phyloP scores from a whole-genome alignment of 2,329 filamentous ascomycete genomes.

The Pyrenochaeta sp. region DNA sequence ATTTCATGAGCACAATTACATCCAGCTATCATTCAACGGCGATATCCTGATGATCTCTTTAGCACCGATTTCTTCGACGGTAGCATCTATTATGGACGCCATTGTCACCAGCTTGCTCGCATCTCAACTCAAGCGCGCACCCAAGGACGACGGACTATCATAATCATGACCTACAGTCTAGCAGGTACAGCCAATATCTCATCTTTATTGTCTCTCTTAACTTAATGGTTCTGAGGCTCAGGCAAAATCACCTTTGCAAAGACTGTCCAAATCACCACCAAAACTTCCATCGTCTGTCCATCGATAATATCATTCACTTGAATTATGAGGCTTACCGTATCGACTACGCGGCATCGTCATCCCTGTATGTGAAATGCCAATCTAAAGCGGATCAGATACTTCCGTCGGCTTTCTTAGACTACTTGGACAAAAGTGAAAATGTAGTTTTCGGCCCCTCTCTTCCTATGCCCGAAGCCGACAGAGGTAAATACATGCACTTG shows the following conservation, averaged over 20 bases:
- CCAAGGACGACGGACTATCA: constrained; percentile 1
- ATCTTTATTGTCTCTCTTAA: background rate
- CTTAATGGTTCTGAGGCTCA: background rate
- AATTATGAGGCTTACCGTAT: constrained; percentile 16
- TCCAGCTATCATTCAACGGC: background rate
- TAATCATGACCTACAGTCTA: constrained; percentile 16
- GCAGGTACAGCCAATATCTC: constrained; percentile 3
- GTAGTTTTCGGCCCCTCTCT: no score
- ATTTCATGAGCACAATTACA: background rate
- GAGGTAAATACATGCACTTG: no score
- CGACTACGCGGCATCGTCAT: constrained; percentile 11
- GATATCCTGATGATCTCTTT: background rate
- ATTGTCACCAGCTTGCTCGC: background rate
- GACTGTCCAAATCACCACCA: background rate
- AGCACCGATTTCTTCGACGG: background rate
- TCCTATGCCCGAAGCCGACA: no score
- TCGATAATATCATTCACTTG: constrained; percentile 12
- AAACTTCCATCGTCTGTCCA: constrained; percentile 11
- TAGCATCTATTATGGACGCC: no score
- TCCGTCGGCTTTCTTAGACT: constrained; percentile 4
- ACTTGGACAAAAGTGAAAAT: no score
- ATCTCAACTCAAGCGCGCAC: background rate
- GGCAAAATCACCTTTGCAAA: constrained; percentile 20
- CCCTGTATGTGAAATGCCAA: constrained; percentile 10
- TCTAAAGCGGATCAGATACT: constrained; percentile 11